Percentiles rank a stretch among this genome's conserved stretches.
Conservation (phyloP, 2,329 filamentous ascomycete genomes). For the Golovinomyces cichoracearum region DNA sequence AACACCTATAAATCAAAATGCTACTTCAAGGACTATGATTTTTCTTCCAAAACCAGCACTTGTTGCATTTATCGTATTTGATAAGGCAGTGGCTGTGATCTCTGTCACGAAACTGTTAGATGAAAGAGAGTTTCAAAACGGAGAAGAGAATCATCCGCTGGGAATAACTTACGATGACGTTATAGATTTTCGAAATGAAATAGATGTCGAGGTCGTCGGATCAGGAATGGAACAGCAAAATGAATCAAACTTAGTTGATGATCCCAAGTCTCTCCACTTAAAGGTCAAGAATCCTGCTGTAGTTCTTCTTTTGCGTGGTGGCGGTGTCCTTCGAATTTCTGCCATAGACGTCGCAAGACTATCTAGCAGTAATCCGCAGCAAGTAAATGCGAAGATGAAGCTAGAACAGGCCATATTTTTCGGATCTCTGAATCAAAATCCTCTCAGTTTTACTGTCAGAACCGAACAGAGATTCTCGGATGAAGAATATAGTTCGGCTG, state of each 20-base stretch:
- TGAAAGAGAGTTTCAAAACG: conserved; percentile 50
- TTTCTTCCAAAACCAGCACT: conserved; percentile 55
- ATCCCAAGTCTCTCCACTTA: conserved; percentile 24
- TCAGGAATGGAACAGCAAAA: conserved; percentile 37
- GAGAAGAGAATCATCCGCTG: conserved; percentile 35
- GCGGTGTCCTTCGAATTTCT: conserved; percentile 32
- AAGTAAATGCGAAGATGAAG: conserved; percentile 62
- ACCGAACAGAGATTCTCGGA: conserved; percentile 38
- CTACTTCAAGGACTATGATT: conserved; percentile 32
- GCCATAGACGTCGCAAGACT: conserved; percentile 34
- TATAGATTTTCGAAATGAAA: conserved; percentile 46
- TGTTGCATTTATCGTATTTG: conserved; percentile 60
- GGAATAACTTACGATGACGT: conserved; percentile 60
- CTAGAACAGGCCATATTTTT: conserved; percentile 90
- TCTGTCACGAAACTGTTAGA: conserved; percentile 44
- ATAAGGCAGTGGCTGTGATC: conserved; percentile 48
- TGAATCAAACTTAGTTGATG: conserved; percentile 19
- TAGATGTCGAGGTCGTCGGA: conserved; percentile 35
- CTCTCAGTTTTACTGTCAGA: conserved; percentile 57
- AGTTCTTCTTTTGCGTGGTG: conserved; percentile 36
- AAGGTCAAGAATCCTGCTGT: conserved; percentile 35
- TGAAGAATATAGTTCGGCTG: conserved; percentile 50
- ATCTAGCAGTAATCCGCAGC: conserved; percentile 28
- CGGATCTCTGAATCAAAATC: conserved; percentile 54
- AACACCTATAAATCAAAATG: conserved; percentile 19